Base-by-base conservation (phyloP, 768 basidiomycete species). In the Russula ochroleuca region DNA sequence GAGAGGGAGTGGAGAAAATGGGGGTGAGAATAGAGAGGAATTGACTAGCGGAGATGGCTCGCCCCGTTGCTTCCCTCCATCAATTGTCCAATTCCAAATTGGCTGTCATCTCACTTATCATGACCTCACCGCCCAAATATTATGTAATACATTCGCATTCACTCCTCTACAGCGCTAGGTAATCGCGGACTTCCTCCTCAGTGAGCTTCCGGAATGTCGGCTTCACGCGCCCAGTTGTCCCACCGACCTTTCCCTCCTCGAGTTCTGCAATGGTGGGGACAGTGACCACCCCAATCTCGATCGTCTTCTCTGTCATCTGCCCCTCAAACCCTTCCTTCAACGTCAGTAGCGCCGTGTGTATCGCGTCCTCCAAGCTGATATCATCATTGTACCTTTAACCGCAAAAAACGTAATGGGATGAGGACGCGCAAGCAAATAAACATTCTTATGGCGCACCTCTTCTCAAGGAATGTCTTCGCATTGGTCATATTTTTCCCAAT, bases 401-500 rank as follows among this genome's bases (percentile, higher is more conserved):
- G 15, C 48, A 6, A 31, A 31, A 48, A 55, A 23, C 5, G 15
- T 35, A 28, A 33, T 54, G 41, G n/a, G 23, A 47, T 38, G 43
- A 48, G 33, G 13, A 3, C 2, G 33, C 23, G 5, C 6, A 17
- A 67, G 57, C 54, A 58, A 51, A 65, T 53, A 61, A 65, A 68
- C 76, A 14, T 25, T 19, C 13, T 14, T 0, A 64, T 23, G 17
- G 21, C 86, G 71, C 69, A 94, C 93, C 97, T 86, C 77, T 99
- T 99, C 77, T 99, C 97, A 69, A 99, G 76, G 78, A 99, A 99
- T 9, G 97, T 99, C 78, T 99, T 99, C 40, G 95, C 97, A 71
- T 99, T 99, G 51, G 94, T 86, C 94, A 98, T 98, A 77, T 98
- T 98, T 80, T 99, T 99, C 45, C 97, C 97, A 70, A 98, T 99